Evolutionary conservation across 805 yeast genomes (phyloP), one percentile per base, ranked within the genome.

Genomic region (Candida alai): DNA sequence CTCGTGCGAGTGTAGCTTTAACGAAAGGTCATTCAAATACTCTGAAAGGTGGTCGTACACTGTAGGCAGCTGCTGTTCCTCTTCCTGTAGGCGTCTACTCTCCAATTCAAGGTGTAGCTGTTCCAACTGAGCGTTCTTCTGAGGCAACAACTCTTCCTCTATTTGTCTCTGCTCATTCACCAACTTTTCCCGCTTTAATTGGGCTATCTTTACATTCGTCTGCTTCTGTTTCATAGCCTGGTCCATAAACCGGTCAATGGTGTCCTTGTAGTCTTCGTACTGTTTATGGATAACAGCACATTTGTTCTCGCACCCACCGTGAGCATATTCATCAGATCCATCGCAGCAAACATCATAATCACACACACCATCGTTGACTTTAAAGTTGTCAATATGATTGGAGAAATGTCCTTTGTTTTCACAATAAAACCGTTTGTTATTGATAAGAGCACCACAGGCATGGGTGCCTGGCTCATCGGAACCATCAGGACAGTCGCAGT

Each of bases 401-500:
- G 88, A 76, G 4, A 69, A 49, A 44, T 76, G 82, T 3, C 96
- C 95, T 32, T 70, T 64, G 51, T 93, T 93, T 6, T 58, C 74
- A 60, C 98, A 90, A 56, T 76, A 88, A 50, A 87, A 89, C 30
- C 46, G 44, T 7, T 21, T 11, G 5, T n/a, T 12, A 12, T 14
- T n/a, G 14, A 24, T 22, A 32, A 10, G 62, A 32, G 35, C 49
- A 1, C 56, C 49, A 56, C 97, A 90, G 0, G 96, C 96, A 24
- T 81, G 65, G 1, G 97, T 90, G 0, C 97, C 97, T 0, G 97
- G 96, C 56, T 93, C 97, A 61, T 93, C 98, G 4, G 89, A 78
- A 0, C 97, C 97, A 60, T 93, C 98, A 0, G 97, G 97, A 62
- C 97, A 90, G 51, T 93, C 97, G 60, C 97, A 90, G 51, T 72